Evolutionary conservation across 2,329 filamentous ascomycete genomes (phyloP), one percentile per base, ranked within the genome.

Genomic region (Diplodia corticola): DNA sequence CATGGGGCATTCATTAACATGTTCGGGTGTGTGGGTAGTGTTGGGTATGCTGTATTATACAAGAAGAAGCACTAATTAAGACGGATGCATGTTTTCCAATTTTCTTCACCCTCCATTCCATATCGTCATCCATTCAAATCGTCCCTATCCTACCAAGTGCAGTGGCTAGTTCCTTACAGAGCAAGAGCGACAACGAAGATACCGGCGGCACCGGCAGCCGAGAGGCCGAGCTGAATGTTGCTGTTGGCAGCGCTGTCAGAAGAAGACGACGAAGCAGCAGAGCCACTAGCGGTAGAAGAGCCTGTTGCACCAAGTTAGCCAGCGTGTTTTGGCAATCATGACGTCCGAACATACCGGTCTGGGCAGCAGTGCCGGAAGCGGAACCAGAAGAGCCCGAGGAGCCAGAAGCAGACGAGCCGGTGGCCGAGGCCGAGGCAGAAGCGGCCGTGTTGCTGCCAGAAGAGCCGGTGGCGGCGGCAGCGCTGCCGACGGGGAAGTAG

Each of bases 401-500:
- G 40, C 54, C 50, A 9, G 65, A 68, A 22, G 30, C 26, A 4
- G 49, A 69, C 44, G 69, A 67, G 67, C 67, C 53, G 64, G 69
- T 69, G 66, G 71, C 69, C 20, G 67, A 68, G 40, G 70, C 73
- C 40, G 70, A 69, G 54, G 69, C 70, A 48, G 65, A 66, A 12
- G 70, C 67, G 51, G 72, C 74, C 35, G 70, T 69, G 33, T 71
- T 75, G 54, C 53, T 63, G n/a, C 48, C 64, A 48, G 63, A 35
- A 48, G 63, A 35, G 17, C 40, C 53, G 22, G 51, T 64, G 49
- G 53, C 67, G 46, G 66, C 59, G 28, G n/a, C 69, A 13, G 76
- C 77, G 72, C 76, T 76, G 70, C 70, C 73, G 68, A 71, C 78
- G 72, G 83, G 80, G 78, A 82, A 85, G 71, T 80, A 75, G 68